Percentiles rank a stretch among this genome's conserved stretches.
These are phyloP conservation scores for Lepraria neglecta DNA, from an alignment of 495 filamentous ascomycete genomes.

Conservation along the genomic window DNA sequence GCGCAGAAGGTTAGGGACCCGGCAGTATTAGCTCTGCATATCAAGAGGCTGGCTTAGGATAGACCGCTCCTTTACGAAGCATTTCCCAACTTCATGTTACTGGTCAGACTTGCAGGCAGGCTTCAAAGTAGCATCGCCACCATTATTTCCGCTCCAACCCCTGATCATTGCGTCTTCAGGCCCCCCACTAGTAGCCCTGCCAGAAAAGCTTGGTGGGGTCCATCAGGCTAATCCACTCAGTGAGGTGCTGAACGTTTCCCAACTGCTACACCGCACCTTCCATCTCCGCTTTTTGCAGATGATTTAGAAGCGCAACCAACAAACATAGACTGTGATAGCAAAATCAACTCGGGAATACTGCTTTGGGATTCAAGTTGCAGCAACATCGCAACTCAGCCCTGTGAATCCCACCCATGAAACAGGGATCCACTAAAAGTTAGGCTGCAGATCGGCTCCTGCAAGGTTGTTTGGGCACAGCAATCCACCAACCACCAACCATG, in stretches of 20 bases:
- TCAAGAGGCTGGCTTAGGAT: slow-evolving; percentile 12
- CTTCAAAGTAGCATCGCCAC: too few species aligned
- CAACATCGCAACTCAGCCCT: slow-evolving; percentile 6
- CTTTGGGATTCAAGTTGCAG: background rate
- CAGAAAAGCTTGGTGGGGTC: background rate
- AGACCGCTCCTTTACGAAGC: slow-evolving; percentile 6
- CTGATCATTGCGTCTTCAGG: slow-evolving; percentile 7
- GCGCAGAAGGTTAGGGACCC: background rate
- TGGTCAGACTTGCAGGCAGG: too few species aligned
- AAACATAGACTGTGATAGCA: background rate
- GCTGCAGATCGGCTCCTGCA: slow-evolving; percentile 11
- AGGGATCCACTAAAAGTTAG: background rate
- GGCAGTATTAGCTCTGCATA: slow-evolving; percentile 7
- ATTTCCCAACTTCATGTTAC: background rate
- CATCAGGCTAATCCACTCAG: background rate
- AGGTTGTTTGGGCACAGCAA: background rate
- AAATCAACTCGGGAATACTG: background rate
- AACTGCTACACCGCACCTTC: background rate
- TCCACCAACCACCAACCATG: background rate
- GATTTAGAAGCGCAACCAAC: background rate
- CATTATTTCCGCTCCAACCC: background rate
- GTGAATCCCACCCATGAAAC: background rate
- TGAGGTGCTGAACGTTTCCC: background rate
- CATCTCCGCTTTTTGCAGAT: background rate
- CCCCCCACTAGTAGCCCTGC: slow-evolving; percentile 14